Conservation (phyloP, 2,329 filamentous ascomycete species). For the Neofusicoccum laricinum region DNA sequence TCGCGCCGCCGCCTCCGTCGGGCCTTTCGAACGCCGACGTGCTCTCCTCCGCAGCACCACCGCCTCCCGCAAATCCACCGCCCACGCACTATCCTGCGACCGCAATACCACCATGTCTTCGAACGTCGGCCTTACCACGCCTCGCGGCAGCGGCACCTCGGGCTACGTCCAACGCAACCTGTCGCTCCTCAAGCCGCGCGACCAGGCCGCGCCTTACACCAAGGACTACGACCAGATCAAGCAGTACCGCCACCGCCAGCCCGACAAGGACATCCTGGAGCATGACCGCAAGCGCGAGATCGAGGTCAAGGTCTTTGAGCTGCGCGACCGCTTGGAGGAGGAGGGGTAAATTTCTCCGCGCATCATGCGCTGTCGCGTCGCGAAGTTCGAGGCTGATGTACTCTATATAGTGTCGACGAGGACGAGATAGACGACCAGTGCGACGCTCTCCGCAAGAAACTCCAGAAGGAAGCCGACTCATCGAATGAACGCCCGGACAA, state of each 20-base stretch:
- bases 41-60: neutral
- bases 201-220: slow-evolving; percentile 74
- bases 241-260: slow-evolving; percentile 76
- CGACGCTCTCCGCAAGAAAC: slow-evolving; percentile 62
- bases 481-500: slow-evolving; percentile 29
- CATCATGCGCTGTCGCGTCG: neutral
- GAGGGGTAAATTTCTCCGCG: slow-evolving; percentile 58
- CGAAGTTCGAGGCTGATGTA: slow-evolving; percentile 17
- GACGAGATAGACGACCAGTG: slow-evolving; percentile 84
- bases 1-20: neutral
- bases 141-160: slow-evolving; percentile 90
- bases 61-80: slow-evolving; percentile 5
- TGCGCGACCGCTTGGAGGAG: slow-evolving; percentile 89
- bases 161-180: slow-evolving; percentile 97
- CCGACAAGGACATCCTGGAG: slow-evolving; percentile 88
- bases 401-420: slow-evolving; percentile 64
- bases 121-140: slow-evolving; percentile 93
- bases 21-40: too few species aligned
- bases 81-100: neutral
- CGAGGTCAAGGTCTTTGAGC: slow-evolving; percentile 88
- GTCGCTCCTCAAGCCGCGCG: slow-evolving; percentile 81
- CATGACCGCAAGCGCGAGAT: slow-evolving; percentile 89
- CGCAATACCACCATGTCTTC: slow-evolving; percentile 67
- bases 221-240: slow-evolving; percentile 66
- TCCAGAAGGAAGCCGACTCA: slow-evolving; percentile 51